Evolutionary conservation across 768 basidiomycete species (phyloP).

Genomic region (Leccinum sublutescens): DNA sequence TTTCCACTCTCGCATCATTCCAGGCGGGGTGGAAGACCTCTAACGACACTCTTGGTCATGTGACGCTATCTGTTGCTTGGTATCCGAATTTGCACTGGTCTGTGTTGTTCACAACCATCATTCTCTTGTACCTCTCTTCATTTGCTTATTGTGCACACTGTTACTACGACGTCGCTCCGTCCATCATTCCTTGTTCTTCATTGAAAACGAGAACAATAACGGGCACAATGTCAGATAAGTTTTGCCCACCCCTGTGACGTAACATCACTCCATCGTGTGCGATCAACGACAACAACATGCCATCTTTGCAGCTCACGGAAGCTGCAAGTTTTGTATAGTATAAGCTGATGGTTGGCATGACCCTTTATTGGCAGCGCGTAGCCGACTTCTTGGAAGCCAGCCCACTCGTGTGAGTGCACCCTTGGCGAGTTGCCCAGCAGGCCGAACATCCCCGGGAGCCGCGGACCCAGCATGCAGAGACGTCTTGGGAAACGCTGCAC

Average conservation of each 20-base stretch:
- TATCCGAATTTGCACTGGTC: slow-evolving; percentile 10
- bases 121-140: slow-evolving; percentile 12
- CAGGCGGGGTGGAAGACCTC: slow-evolving; percentile 15
- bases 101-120: slow-evolving; percentile 11
- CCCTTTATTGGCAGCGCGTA: slow-evolving; percentile 8
- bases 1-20: slow-evolving; percentile 17
- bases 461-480: slow-evolving; percentile 50
- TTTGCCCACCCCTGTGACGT: slow-evolving; percentile 5
- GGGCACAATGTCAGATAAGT: neutral
- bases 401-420: slow-evolving; percentile 45
- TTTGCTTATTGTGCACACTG: slow-evolving; percentile 14
- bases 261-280: slow-evolving; percentile 2
- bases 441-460: slow-evolving; percentile 54
- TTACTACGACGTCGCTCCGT: slow-evolving; percentile 8
- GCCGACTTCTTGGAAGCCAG: slow-evolving; percentile 25
- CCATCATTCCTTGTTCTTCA: slow-evolving; percentile 7
- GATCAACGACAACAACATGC: neutral
- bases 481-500: slow-evolving; percentile 25
- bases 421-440: slow-evolving; percentile 53
- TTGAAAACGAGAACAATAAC: slow-evolving; percentile 13
- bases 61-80: slow-evolving; percentile 26
- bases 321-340: slow-evolving; percentile 19
- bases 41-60: slow-evolving; percentile 27
- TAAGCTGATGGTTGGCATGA: slow-evolving; percentile 18
- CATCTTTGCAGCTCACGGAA: slow-evolving; percentile 15